phyloP scores from a whole-genome alignment of 2,329 filamentous ascomycete genomes.

The Pseudogymnoascus sp. region DNA sequence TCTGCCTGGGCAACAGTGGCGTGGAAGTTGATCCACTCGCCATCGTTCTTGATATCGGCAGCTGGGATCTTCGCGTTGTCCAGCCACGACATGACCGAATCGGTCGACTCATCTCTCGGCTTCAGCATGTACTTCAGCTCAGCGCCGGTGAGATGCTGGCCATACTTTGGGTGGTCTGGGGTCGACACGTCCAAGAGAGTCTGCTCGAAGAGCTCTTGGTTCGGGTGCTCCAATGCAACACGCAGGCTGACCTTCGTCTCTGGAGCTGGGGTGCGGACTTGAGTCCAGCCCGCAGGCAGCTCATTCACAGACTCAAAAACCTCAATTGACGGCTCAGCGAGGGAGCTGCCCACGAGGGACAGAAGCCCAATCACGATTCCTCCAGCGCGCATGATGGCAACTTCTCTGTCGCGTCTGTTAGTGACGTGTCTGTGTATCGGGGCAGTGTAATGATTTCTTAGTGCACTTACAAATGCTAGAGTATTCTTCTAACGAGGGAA shows the following conservation, averaged over 20 bases:
- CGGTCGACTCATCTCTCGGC: constrained; percentile 29
- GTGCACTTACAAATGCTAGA: not conserved
- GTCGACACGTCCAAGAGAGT: constrained; percentile 32
- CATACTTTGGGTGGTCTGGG: constrained; percentile 38
- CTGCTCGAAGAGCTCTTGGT: constrained; percentile 10
- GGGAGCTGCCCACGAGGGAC: constrained; percentile 1
- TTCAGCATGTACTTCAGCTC: constrained; percentile 36
- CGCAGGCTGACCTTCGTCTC: constrained; percentile 15
- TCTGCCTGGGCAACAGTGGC: constrained; percentile 21
- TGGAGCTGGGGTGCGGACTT: constrained; percentile 16
- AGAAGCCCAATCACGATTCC: not conserved
- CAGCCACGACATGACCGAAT: constrained; percentile 36
- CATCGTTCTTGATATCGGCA: constrained; percentile 28
- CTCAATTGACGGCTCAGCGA: constrained; percentile 8
- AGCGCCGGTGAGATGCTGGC: constrained; percentile 37
- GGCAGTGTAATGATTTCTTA: not conserved
- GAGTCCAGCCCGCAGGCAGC: constrained; percentile 20
- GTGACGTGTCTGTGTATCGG: not conserved
- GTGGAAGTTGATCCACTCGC: constrained; percentile 24
- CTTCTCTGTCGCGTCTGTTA: not conserved
- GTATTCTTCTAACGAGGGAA: not conserved
- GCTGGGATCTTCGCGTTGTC: constrained; percentile 19
- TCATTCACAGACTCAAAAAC: constrained; percentile 19
- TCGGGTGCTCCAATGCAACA: constrained; percentile 15
- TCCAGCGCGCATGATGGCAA: constrained; percentile 8